Evolutionary conservation across 208 protist genomes (phyloP), one percentile per base, ranked within the genome.

Genomic region (Crithidia expoeki): DNA sequence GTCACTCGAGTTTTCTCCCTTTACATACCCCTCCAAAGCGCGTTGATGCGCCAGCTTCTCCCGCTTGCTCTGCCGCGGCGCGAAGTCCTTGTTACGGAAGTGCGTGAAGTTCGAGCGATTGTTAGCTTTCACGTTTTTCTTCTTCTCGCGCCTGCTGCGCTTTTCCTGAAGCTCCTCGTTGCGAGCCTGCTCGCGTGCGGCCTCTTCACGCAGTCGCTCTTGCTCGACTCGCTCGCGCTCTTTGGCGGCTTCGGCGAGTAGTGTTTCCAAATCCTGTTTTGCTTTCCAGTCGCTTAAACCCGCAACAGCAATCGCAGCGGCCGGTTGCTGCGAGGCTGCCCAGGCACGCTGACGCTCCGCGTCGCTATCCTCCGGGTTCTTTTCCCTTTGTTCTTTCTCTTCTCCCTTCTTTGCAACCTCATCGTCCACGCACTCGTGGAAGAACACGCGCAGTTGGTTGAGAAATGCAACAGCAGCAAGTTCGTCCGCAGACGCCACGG

Each of bases 81-180:
- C 84, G 70, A 93, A 95, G 62, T 93, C 84, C 60, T 93, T 95
- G 65, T 95, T 95, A n/a, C 90, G 64, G 46, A 93, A 95, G 58
- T 93, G 88, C 14, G 87, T 89, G 61, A 95, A 93, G 80, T 95
- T 93, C 5, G 85, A 92, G 11, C 87, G 77, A 46, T 95, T 95
- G 61, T 95, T 95, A 38, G 84, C 82, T 80, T 95, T 95, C 12
- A 95, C 90, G 66, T 95, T 93, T 72, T 92, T 93, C 62, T 95
- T 95, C 49, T 79, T 76, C 36, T 85, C 78, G n/a, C 76, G 76
- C 60, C 67, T 80, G 55, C 67, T 73, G n/a, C 71, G 64, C 56
- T 60, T 62, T 40, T 74, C 49, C 12, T 62, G 53, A 19, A 71
- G 66, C 44, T 79, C 75, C 16, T 70, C 71, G 50, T 66, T 74